Base-by-base conservation (phyloP, 331 rosid genomes). In the Erythrophleum ivorense region DNA sequence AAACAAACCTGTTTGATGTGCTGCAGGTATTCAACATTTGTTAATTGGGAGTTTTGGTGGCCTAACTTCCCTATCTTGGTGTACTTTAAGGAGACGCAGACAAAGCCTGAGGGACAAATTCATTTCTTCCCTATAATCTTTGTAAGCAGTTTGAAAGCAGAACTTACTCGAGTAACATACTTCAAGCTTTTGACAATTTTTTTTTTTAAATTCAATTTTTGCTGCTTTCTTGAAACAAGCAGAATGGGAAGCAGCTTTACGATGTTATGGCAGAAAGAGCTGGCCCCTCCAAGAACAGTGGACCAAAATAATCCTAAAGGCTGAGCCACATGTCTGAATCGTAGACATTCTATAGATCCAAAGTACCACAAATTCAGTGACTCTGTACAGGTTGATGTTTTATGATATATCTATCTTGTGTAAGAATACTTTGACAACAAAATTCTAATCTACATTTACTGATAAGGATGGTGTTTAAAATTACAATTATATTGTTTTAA, bases 41-140 rank as follows among this genome's bases (percentile, higher is more conserved):
- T 93, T 83, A 95, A 95, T 76, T 95, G 99, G 99, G 99, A 95
- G 88, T 88, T 95, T 77, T 95, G 99, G 99, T 95, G 99, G 99
- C 99, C 98, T 79, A 89, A 79, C 87, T 95, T 95, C 62, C 99
- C 99, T 18, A 85, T 93, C 59, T 92, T 95, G 80, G 97, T 95
- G 78, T 95, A 95, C 83, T 95, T 93, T 84, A 95, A 95, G 86
- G 99, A 95, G 82, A 90, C 82, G 4, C 99, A 95, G 86, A 95
- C 99, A 58, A 93, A 95, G 86, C 95, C 98, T 0, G 98, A 92
- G 85, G 99, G 98, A 57, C 99, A 95, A 88, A 84, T 95, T 13
- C 99, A 95, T 84, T 95, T 93, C 88, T 95, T 95, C 84, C 98
- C 99, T 9, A 87, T 95, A 49, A 93, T 95, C 64, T 93, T 93